phyloP scores from a whole-genome alignment of 1,284 basidiomycete species.

The Rhodotorula sp. region DNA sequence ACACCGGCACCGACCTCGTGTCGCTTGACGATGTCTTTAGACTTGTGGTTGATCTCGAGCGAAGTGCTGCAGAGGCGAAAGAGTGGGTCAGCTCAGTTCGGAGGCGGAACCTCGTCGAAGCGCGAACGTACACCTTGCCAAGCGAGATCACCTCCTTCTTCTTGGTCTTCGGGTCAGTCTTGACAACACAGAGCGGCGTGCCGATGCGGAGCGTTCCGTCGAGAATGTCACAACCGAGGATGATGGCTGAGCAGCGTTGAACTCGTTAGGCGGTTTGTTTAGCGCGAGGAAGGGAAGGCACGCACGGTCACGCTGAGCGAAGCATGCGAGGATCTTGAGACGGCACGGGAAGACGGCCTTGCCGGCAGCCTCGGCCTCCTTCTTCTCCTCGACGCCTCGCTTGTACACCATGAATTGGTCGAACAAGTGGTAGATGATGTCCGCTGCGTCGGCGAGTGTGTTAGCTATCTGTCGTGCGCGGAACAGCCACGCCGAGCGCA shows the following conservation, averaged over 20 bases:
- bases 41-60: constrained; percentile 75
- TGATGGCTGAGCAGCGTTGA: constrained; percentile 55
- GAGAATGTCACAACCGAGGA: constrained; percentile 93
- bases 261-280: background rate
- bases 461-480: constrained; percentile 16
- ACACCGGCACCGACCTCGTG: constrained; percentile 91
- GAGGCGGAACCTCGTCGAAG: too few relatives aligned
- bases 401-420: constrained; percentile 98
- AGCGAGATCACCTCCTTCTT: constrained; percentile 89
- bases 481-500: constrained; percentile 48
- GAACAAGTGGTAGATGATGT: constrained; percentile 98
- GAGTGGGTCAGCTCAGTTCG: background rate
- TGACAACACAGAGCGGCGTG: constrained; percentile 93
- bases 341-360: constrained; percentile 97
- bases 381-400: constrained; percentile 86
- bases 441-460: constrained; percentile 58
- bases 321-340: constrained; percentile 85
- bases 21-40: constrained; percentile 77
- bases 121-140: constrained; percentile 80
- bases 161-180: constrained; percentile 75
- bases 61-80: constrained; percentile 64
- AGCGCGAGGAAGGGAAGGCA: background rate
- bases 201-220: constrained; percentile 88
- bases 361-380: constrained; percentile 84
- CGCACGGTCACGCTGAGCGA: constrained; percentile 88